Evolutionary conservation across 441 rosid species (phyloP).

Genomic region (Erodium moschatum): DNA sequence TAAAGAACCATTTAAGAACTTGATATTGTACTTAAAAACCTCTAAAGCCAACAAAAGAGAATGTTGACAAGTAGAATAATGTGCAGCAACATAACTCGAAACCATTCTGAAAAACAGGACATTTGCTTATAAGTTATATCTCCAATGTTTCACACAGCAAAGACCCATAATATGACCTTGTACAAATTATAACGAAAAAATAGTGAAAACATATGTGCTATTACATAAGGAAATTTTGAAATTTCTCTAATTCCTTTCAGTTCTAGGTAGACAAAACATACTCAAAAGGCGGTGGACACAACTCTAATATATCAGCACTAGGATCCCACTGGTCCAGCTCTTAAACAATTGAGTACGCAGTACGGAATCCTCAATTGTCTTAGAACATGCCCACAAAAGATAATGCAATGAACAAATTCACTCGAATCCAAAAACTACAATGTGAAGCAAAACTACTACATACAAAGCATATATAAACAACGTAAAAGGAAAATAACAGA

Average conservation of each 20-base stretch:
- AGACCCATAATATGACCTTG: not conserved
- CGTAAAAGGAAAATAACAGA: not conserved
- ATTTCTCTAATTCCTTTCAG: not conserved
- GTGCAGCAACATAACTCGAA: constrained; percentile 4
- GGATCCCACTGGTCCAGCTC: not conserved
- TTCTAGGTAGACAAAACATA: not conserved
- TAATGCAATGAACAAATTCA: not conserved
- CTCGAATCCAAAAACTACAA: not conserved
- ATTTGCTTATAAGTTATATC: not conserved
- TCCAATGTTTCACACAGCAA: not conserved
- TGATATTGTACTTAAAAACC: constrained; percentile 14
- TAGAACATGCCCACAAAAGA: not conserved
- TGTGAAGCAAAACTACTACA: not conserved
- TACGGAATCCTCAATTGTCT: constrained; percentile 1
- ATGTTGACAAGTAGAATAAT: constrained; percentile 3
- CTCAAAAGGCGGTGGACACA: no score
- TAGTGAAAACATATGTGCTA: not conserved
- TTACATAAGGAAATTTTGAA: not conserved
- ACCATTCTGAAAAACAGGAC: not conserved
- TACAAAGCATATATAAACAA: not conserved
- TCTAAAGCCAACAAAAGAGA: not conserved
- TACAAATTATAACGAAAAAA: not conserved
- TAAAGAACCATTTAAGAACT: constrained; percentile 18
- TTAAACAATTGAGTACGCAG: not conserved
- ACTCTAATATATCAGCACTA: not conserved